A percentile compares a stretch with the other conserved stretches of the same genome.
phyloP scores from a whole-genome alignment of 2,329 filamentous ascomycete genomes.

The Claviceps pusilla region DNA sequence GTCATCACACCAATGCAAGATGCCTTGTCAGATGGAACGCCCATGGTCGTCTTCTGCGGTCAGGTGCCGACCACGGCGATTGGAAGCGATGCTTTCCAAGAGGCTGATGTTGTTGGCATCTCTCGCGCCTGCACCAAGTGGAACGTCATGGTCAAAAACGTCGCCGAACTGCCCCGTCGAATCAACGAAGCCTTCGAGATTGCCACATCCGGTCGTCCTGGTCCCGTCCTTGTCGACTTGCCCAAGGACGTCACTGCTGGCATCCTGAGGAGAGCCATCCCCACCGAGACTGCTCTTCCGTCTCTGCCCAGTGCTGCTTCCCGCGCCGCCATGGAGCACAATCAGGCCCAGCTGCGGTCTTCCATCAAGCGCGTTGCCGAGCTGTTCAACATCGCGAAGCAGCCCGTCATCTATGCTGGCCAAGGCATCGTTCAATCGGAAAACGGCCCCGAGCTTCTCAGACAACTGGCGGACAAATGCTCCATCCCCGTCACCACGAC shows the following conservation, averaged over 20 bases:
- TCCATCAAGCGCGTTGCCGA: slow-evolving; percentile 65
- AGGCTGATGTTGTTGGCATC: slow-evolving; percentile 88
- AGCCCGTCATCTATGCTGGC: slow-evolving; percentile 89
- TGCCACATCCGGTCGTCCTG: slow-evolving; percentile 82
- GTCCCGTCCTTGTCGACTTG: slow-evolving; percentile 86
- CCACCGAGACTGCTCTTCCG: slow-evolving; percentile 57
- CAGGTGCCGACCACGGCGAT: slow-evolving; percentile 85
- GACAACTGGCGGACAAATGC: slow-evolving; percentile 76
- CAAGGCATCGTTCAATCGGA: slow-evolving; percentile 72
- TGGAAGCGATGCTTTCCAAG: slow-evolving; percentile 92
- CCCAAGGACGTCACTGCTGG: slow-evolving; percentile 92
- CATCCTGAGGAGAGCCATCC: slow-evolving; percentile 70
- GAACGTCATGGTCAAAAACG: slow-evolving; percentile 97
- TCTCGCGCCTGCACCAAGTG: slow-evolving; percentile 93
- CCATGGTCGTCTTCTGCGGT: slow-evolving; percentile 88
- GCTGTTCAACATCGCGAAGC: slow-evolving; percentile 77
- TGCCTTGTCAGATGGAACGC: slow-evolving; percentile 86
- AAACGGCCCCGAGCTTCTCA: slow-evolving; percentile 65
- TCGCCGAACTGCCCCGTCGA: slow-evolving; percentile 78
- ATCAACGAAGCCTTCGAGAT: slow-evolving; percentile 99
- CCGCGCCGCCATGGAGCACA: slow-evolving; percentile 60
- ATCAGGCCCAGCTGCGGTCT: slow-evolving; percentile 53
- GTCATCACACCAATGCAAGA: slow-evolving; percentile 94
- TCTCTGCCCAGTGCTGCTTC: slow-evolving; percentile 75
- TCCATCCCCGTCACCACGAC: slow-evolving; percentile 92